Conservation (phyloP, 2,329 filamentous ascomycete genomes). For the Colletotrichum shisoi region DNA sequence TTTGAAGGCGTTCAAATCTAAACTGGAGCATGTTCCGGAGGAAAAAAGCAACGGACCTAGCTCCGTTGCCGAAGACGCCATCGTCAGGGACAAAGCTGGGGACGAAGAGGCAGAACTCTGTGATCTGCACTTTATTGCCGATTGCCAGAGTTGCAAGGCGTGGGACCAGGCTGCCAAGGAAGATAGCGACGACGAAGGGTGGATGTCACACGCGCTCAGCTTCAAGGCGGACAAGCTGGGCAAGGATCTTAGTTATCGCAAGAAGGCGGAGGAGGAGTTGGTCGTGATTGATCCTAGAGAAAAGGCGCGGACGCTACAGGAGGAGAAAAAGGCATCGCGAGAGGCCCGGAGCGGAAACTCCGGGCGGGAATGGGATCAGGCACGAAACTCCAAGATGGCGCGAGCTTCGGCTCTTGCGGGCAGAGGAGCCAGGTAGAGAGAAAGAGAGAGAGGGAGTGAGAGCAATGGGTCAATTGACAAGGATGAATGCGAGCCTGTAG, state of each 20-base stretch:
- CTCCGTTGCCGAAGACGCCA: conserved; percentile 43
- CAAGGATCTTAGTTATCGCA: conserved; percentile 89
- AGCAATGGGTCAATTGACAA: conserved; percentile 19
- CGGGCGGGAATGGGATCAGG: conserved; percentile 67
- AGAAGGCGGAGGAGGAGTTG: conserved; percentile 88
- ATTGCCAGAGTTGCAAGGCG: conserved; percentile 88
- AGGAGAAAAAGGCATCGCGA: conserved; percentile 67
- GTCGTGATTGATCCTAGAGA: conserved; percentile 92
- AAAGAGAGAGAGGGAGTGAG: neutral
- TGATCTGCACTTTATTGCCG: conserved; percentile 93
- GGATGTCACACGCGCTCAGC: conserved; percentile 85
- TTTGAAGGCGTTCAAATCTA: conserved; percentile 80
- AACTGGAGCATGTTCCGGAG: conserved; percentile 66
- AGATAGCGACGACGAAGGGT: conserved; percentile 71
- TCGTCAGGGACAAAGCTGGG: conserved; percentile 47
- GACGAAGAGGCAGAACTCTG: conserved; percentile 80
- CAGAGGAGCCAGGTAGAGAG: conserved; percentile 61
- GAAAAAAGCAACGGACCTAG: conserved; percentile 48
- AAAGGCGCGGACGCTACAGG: conserved; percentile 76
- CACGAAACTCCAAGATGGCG: conserved; percentile 65
- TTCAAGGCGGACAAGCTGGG: conserved; percentile 91
- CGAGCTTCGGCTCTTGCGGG: conserved; percentile 62
- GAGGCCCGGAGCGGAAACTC: conserved; percentile 61
- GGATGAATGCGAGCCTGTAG: conserved; percentile 31
- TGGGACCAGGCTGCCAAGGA: conserved; percentile 75